Conservation (phyloP, 1,284 basidiomycete genomes). For the Bondarzewia mesenterica region DNA sequence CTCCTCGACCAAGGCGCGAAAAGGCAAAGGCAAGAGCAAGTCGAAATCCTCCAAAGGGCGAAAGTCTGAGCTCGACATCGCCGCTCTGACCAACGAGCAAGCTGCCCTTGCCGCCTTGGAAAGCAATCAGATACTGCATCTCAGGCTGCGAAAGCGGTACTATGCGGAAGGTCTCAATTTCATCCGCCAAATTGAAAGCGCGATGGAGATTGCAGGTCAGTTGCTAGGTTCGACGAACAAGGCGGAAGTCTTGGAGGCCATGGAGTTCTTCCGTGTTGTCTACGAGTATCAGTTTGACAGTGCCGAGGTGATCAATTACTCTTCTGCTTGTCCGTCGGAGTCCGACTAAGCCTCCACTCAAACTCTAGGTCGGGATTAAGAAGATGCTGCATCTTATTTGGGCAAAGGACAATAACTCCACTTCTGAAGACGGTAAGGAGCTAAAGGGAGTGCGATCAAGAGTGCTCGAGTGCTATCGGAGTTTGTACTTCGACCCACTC, state of each 20-base stretch:
- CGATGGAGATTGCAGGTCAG: conserved; percentile 70
- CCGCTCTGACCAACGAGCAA: conserved; percentile 59
- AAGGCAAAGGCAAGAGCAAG: conserved; percentile 34
- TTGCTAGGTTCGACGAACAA: conserved; percentile 89
- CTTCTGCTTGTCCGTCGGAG: neutral
- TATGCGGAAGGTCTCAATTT: conserved; percentile 84
- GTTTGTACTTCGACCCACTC: conserved; percentile 83
- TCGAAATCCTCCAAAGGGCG: conserved; percentile 58
- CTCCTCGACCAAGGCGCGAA: conserved; percentile 19
- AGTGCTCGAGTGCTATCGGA: conserved; percentile 86
- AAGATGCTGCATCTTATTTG: conserved; percentile 98
- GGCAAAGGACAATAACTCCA: conserved; percentile 89
- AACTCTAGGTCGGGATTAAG: conserved; percentile 72
- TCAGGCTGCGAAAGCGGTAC: conserved; percentile 83
- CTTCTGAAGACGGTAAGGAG: conserved; percentile 80
- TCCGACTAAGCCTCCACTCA: neutral
- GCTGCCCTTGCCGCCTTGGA: conserved; percentile 59
- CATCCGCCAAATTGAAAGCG: conserved; percentile 75
- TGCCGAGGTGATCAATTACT: conserved; percentile 49
- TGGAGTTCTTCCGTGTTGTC: conserved; percentile 89
- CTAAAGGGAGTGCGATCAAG: conserved; percentile 84
- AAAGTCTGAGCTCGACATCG: conserved; percentile 62
- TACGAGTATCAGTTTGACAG: conserved; percentile 79
- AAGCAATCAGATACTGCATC: conserved; percentile 54
- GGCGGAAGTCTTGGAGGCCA: conserved; percentile 89